A percentile compares a stretch with the other conserved stretches of the same genome.
Conservation (phyloP, 148 eudicot species). For the Silene uniflora region DNA sequence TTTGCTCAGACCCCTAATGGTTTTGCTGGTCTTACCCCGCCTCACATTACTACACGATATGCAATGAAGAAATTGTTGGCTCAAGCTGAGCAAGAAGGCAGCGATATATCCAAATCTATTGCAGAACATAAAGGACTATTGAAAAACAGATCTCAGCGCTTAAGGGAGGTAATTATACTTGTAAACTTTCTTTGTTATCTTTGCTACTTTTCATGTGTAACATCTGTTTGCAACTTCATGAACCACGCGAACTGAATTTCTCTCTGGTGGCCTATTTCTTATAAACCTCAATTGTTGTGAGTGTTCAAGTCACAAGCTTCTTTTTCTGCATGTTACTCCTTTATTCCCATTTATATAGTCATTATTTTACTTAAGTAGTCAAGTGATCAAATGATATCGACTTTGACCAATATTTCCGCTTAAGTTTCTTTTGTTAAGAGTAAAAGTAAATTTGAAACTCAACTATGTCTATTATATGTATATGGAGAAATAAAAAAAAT, state of each 20-base stretch:
- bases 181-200: neutral
- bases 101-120: conserved; percentile 38
- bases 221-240: conserved; percentile 3
- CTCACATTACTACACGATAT: conserved; percentile 79
- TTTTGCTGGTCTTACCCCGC: conserved; percentile 70
- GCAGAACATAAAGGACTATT: conserved; percentile 51
- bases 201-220: neutral
- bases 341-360: neutral
- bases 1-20: conserved; percentile 55
- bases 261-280: neutral
- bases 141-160: conserved; percentile 53
- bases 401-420: neutral
- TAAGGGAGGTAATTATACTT: conserved; percentile 57
- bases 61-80: conserved; percentile 81
- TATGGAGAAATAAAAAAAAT: neutral
- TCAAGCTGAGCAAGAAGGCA: conserved; percentile 48
- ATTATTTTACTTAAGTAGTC: neutral
- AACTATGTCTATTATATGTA: too few species aligned
- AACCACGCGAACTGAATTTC: neutral
- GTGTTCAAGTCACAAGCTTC: neutral
- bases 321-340: neutral
- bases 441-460: too few species aligned
- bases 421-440: too few species aligned
- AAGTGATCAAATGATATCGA: neutral
- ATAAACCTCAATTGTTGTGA: neutral